Base-by-base conservation (phyloP, 139 green algal genomes). In the Nannochloris sp. region DNA sequence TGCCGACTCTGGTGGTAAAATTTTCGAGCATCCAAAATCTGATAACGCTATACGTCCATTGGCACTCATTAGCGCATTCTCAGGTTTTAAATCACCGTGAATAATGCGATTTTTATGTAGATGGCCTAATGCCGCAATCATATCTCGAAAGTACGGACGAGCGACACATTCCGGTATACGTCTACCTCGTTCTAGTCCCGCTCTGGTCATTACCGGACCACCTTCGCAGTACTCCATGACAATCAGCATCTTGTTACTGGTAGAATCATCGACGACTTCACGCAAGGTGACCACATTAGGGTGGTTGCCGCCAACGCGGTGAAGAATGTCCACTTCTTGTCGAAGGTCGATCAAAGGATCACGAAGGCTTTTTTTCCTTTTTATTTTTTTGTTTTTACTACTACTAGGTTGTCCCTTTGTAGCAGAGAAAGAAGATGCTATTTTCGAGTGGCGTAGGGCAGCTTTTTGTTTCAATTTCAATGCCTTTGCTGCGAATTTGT, bases 141-240 rank as follows among this genome's bases (percentile, higher is more conserved):
- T 90, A 71, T 92, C 84, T 12, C 81, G 60, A 67, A 93, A 90
- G 71, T 89, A 90, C 30, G 80, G 55, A 37, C 71, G 66, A n/a
- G 85, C 86, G 9, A 93, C 65, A 7, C 71, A 35, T 66, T 95
- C 88, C 2, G 86, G 77, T 13, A 93, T 64, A 53, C 67, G 44
- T 47, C 84, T 13, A 15, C 74, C 60, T 58, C 68, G 66, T 62
- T 89, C 81, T 46, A 94, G 79, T 15, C 74, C 75, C 65, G 82
- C 77, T 0, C 87, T 68, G 4, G 78, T 82, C 67, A 91, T 72
- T 45, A 90, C 81, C 3, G 85, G 84, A 30, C 86, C 89, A 0
- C 84, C 84, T 68, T 92, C 85, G 64, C 85, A 78, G 65, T 89
- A 92, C 46, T 90, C 85, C 85, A 96, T 90, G 24, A 96, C 85